A percentile compares a stretch with the other conserved stretches of the same genome.
Evolutionary conservation across 2,329 filamentous ascomycete species (phyloP).

Genomic region (Drechmeria coniospora): DNA sequence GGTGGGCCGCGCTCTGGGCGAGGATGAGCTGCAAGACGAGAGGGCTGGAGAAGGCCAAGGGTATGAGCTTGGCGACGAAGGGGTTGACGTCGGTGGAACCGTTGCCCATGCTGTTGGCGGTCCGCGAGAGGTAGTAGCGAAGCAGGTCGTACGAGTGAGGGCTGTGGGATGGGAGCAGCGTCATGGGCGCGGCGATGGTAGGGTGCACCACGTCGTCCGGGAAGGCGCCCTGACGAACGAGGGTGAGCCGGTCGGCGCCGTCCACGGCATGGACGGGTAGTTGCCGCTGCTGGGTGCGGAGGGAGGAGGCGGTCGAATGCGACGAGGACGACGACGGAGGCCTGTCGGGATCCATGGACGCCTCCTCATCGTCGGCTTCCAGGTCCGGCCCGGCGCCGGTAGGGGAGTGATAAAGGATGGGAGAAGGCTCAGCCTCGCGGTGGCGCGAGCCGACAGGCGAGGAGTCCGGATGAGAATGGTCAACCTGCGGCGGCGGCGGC

Average conservation of each 20-base stretch:
- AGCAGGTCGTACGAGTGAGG: constrained; percentile 27
- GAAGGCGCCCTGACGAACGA: background rate
- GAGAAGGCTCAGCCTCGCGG: background rate
- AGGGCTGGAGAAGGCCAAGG: constrained; percentile 28
- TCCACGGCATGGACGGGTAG: background rate
- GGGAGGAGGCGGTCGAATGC: constrained; percentile 6
- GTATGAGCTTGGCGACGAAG: constrained; percentile 28
- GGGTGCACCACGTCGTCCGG: constrained; percentile 1
- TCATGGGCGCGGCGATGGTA: constrained; percentile 12
- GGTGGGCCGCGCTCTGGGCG: constrained; percentile 26
- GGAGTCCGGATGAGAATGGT: background rate
- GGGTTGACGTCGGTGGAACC: constrained; percentile 29
- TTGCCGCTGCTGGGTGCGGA: background rate
- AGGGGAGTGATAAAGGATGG: constrained; percentile 3
- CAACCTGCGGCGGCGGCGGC: background rate
- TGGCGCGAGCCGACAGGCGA: background rate
- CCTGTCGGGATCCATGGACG: constrained; percentile 6
- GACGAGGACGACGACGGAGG: constrained; percentile 8
- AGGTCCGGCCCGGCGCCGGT: constrained; percentile 4
- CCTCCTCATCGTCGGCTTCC: constrained; percentile 10
- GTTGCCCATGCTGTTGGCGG: constrained; percentile 30
- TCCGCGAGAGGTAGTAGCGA: constrained; percentile 27
- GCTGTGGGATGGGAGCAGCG: constrained; percentile 14
- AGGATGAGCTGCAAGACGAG: constrained; percentile 30
- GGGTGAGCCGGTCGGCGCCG: background rate